Conservation (phyloP, 768 basidiomycete species). For the Boletus huronensis region DNA sequence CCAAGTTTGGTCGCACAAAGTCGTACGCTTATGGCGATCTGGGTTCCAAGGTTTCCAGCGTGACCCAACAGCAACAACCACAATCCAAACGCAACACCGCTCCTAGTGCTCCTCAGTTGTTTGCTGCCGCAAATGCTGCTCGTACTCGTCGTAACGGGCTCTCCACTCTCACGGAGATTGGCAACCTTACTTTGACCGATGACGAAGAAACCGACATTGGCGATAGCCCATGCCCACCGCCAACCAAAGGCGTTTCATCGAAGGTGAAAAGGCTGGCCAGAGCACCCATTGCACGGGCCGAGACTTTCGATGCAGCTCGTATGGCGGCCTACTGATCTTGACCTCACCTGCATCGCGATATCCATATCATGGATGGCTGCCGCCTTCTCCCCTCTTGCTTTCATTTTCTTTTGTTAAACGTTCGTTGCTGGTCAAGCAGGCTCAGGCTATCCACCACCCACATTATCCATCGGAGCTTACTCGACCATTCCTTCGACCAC, state of each 20-base stretch:
- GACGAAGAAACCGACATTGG: constrained; percentile 78
- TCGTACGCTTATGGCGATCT: constrained; percentile 92
- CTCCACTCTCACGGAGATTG: constrained; percentile 64
- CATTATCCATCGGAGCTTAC: constrained; percentile 1
- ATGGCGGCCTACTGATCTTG: constrained; percentile 44
- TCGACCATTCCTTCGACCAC: constrained; percentile 7
- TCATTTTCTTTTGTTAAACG: constrained; percentile 4
- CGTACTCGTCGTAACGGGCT: constrained; percentile 60
- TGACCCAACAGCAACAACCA: constrained; percentile 38
- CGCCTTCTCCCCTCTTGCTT: constrained; percentile 1
- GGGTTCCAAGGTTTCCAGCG: constrained; percentile 37
- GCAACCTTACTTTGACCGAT: constrained; percentile 59
- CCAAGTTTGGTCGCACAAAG: constrained; percentile 83
- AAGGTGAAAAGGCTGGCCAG: constrained; percentile 57
- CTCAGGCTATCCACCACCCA: constrained; percentile 4
- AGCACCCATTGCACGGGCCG: constrained; percentile 52
- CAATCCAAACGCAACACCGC: constrained; percentile 65
- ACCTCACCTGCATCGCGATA: not conserved
- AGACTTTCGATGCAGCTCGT: constrained; percentile 65
- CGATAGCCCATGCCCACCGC: constrained; percentile 86
- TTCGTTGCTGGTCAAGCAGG: constrained; percentile 9
- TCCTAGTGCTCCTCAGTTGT: constrained; percentile 54
- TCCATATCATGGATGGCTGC: not conserved
- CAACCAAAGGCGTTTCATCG: constrained; percentile 52
- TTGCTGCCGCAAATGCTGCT: constrained; percentile 68